Percentiles rank a stretch among this genome's conserved stretches.
Evolutionary conservation across 306 rosid genomes (phyloP).

Genomic region (Rosa persica): DNA sequence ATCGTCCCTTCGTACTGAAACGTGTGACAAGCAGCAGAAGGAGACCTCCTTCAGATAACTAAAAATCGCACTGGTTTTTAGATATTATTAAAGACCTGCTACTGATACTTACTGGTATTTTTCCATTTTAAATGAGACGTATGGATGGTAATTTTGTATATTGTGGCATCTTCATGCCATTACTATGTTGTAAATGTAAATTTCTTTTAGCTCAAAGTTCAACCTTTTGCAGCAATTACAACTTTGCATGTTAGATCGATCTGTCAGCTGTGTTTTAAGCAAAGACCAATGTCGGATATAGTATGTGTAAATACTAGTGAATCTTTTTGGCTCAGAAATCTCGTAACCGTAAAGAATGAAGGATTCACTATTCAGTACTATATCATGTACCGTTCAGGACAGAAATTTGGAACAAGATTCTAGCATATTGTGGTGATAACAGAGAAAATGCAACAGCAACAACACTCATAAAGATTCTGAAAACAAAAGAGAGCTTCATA

Average conservation of each 20-base stretch:
- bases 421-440: background rate
- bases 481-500: background rate
- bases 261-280: background rate
- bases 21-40: slow-evolving; percentile 14
- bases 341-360: background rate
- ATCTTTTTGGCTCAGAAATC: background rate
- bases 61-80: slow-evolving; percentile 11
- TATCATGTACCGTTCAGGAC: background rate
- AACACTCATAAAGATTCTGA: background rate
- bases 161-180: slow-evolving; percentile 25
- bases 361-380: background rate
- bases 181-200: slow-evolving; percentile 44
- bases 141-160: slow-evolving; percentile 31
- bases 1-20: slow-evolving; percentile 77
- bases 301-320: background rate
- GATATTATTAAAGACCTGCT: slow-evolving; percentile 26
- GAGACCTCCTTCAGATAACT: slow-evolving; percentile 13
- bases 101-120: slow-evolving; percentile 24
- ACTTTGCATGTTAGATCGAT: background rate
- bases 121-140: slow-evolving; percentile 29
- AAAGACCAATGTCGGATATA: background rate
- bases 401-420: background rate
- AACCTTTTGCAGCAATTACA: slow-evolving; percentile 20
- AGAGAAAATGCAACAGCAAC: background rate
- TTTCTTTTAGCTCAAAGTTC: slow-evolving; percentile 8